Evolutionary conservation across 1,139 yeast genomes (phyloP).

Genomic region (Hemisphaericaspora lyxosophila): DNA sequence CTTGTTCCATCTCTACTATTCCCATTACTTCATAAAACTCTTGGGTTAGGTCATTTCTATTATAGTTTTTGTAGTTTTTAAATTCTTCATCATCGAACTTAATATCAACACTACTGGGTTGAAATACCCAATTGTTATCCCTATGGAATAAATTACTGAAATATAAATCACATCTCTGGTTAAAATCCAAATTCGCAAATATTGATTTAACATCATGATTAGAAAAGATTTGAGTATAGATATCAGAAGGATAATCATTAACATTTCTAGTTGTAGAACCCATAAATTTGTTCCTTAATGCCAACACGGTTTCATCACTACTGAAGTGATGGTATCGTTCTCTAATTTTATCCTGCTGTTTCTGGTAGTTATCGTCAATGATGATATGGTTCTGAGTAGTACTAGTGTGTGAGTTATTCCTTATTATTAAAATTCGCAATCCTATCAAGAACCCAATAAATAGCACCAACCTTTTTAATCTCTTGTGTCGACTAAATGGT

Average conservation of each 20-base stretch:
- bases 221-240: slow-evolving; percentile 15
- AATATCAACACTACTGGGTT: slow-evolving; percentile 16
- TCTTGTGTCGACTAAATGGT: too few species aligned
- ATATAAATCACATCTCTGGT: slow-evolving; percentile 28
- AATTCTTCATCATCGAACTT: not conserved
- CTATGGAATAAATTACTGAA: slow-evolving; percentile 23
- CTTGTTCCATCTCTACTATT: not conserved
- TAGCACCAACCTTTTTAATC: too few species aligned
- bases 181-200: slow-evolving; percentile 17
- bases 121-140: slow-evolving; percentile 25
- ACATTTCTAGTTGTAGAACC: too few species aligned
- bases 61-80: too few species aligned
- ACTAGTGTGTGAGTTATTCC: too few species aligned
- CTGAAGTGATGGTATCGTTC: not conserved
- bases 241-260: slow-evolving; percentile 10
- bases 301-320: not conserved
- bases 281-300: too few species aligned
- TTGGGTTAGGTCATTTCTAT: not conserved
- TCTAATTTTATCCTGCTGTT: too few species aligned
- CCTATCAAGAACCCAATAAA: too few species aligned
- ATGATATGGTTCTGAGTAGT: too few species aligned
- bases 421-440: too few species aligned
- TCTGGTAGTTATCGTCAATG: too few species aligned
- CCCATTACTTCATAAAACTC: not conserved
- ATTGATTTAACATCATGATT: slow-evolving; percentile 16